Conservation (phyloP, 1,284 basidiomycete genomes). For the Fomitopsis palustris region DNA sequence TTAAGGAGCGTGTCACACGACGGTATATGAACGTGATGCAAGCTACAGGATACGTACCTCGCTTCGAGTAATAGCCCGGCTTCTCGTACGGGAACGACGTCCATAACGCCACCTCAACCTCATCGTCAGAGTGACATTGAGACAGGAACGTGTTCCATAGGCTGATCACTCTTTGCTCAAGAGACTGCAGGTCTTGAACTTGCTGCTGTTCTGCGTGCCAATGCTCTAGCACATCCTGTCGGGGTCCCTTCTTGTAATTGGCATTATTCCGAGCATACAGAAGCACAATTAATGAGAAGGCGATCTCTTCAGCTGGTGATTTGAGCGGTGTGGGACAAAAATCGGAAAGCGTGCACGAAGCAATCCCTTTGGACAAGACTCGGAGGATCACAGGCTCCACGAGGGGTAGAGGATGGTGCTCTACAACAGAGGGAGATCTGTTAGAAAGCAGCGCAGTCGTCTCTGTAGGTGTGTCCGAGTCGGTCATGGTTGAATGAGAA, state of each 20-base stretch:
- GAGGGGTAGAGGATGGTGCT: slow-evolving; percentile 5
- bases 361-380: slow-evolving; percentile 20
- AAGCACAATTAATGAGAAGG: slow-evolving; percentile 30
- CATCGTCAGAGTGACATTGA: slow-evolving; percentile 14
- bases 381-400: slow-evolving; percentile 21
- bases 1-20: slow-evolving; percentile 15
- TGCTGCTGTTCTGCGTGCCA: slow-evolving; percentile 24
- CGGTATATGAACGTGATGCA: neutral
- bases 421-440: neutral
- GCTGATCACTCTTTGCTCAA: slow-evolving; percentile 19
- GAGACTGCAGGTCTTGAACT: slow-evolving; percentile 8
- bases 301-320: slow-evolving; percentile 12
- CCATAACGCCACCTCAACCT: slow-evolving; percentile 23
- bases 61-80: neutral
- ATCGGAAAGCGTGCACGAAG: slow-evolving; percentile 11
- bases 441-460: slow-evolving; percentile 16
- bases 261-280: slow-evolving; percentile 15
- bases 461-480: slow-evolving; percentile 15
- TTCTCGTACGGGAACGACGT: slow-evolving; percentile 15
- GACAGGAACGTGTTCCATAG: slow-evolving; percentile 28
- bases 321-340: slow-evolving; percentile 14
- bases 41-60: slow-evolving; percentile 3
- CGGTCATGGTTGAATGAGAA: slow-evolving; percentile 5
- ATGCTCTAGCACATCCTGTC: slow-evolving; percentile 25
- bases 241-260: neutral